Percentiles rank a stretch among this genome's conserved stretches.
phyloP scores from a whole-genome alignment of 2,329 filamentous ascomycete species.

The Didymella pomorum region DNA sequence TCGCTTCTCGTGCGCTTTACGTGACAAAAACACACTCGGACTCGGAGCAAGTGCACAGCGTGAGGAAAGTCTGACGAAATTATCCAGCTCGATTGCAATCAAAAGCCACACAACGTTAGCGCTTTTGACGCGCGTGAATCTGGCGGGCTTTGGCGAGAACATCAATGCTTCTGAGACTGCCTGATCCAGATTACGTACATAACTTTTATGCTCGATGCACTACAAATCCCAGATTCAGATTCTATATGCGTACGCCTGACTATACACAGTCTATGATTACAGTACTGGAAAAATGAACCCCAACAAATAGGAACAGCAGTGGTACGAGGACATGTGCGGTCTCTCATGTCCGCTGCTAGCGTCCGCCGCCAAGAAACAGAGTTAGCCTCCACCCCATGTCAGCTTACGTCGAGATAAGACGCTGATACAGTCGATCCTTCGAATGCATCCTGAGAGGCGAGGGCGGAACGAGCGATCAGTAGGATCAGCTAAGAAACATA shows the following conservation, averaged over 20 bases:
- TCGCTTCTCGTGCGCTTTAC: constrained; percentile 1
- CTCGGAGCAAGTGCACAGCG: neutral
- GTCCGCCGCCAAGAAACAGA: constrained; percentile 3
- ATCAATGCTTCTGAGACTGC: neutral
- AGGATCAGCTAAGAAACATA: neutral
- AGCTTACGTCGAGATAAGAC: neutral
- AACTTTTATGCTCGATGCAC: neutral
- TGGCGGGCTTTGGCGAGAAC: constrained; percentile 2
- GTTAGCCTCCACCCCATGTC: constrained; percentile 9
- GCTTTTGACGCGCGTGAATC: constrained; percentile 6
- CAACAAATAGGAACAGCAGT: neutral
- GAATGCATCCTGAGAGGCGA: neutral
- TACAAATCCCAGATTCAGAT: neutral
- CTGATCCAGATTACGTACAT: constrained; percentile 1
- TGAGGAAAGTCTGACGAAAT: neutral
- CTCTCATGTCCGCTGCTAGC: constrained; percentile 11
- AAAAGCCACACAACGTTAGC: neutral
- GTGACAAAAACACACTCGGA: neutral
- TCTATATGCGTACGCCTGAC: neutral
- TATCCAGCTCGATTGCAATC: neutral
- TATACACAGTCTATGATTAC: neutral
- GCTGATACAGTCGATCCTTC: neutral
- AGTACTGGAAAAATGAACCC: neutral
- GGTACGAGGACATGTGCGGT: too few relatives aligned
- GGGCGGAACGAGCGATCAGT: neutral